Base-by-base conservation (phyloP, 2,329 filamentous ascomycete genomes). In the Talaromyces marneffei region DNA sequence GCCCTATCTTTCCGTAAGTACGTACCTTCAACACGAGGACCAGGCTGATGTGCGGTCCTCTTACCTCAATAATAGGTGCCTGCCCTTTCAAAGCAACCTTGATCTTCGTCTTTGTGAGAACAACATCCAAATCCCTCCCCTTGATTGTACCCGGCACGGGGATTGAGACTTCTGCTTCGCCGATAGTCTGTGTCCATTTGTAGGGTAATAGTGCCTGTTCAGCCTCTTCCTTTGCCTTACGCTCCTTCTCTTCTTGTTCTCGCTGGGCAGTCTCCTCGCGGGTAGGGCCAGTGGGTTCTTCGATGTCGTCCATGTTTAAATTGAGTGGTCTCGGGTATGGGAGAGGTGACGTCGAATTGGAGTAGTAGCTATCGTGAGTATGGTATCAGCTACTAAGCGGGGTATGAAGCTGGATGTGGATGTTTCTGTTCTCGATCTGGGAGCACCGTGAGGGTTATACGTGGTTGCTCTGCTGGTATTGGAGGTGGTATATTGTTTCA, bases 171-270 rank as follows among this genome's bases (percentile, higher is more conserved):
- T 96, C 91, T 63, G 97, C 79, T 72, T 97, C 94, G 68, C 83
- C 83, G 74, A 99, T 96, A 25, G 89, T 92, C 79, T 99, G 94
- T 10, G 85, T 89, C 94, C 94, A 99, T 79, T 95, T 94, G 86
- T 99, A 99, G 0, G 94, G 94, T 44, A 99, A 87, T 25, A 88
- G 85, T 44, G 87, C 89, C 80, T 99, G 94, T 79, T 99, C 94
- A 69, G 87, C 89, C 61, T 84, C 82, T 79, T 99, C 92, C 74
- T 88, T 87, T 64, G 86, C 87, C 70, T 82, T 82, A 66, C 80
- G 80, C 68, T 84, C 84, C 65, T 79, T 80, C 69, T 87, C 84
- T 66, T 80, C 77, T 65, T 75, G 78, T 62, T 82, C 79, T 63
- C 81, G 83, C 70, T 84, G 81, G 61, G 80, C 71, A 35, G 68